Percentiles rank a stretch among this genome's conserved stretches.
phyloP scores from a whole-genome alignment of 1,139 yeast species.

The Yamadazyma sp. region DNA sequence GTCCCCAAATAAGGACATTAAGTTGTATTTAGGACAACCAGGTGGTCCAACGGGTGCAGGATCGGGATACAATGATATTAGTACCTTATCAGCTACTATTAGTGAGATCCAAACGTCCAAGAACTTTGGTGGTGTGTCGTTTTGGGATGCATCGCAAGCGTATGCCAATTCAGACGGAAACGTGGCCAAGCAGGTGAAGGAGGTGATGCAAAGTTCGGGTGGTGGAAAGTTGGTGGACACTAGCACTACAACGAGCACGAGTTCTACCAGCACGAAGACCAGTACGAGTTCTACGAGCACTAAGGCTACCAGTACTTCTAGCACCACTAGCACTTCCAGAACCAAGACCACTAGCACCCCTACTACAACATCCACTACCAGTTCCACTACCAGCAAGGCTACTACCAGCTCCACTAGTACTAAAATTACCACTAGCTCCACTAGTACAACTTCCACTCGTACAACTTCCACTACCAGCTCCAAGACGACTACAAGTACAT shows the following conservation, averaged over 20 bases:
- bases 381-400: slow-evolving; percentile 8
- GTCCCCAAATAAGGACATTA: slow-evolving; percentile 68
- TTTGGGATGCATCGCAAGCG: slow-evolving; percentile 93
- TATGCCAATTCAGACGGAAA: slow-evolving; percentile 55
- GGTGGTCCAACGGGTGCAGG: slow-evolving; percentile 71
- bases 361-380: slow-evolving; percentile 10
- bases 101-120: slow-evolving; percentile 38
- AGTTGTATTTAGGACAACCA: slow-evolving; percentile 71
- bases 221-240: slow-evolving; percentile 8
- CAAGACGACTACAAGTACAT: slow-evolving; percentile 5
- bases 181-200: slow-evolving; percentile 36
- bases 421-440: slow-evolving; percentile 10
- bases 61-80: slow-evolving; percentile 26
- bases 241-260: slow-evolving; percentile 3
- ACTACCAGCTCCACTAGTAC: slow-evolving; percentile 8
- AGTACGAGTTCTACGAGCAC: too few species aligned
- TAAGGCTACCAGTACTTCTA: neutral
- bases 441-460: slow-evolving; percentile 7
- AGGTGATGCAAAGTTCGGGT: slow-evolving; percentile 7
- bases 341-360: slow-evolving; percentile 10
- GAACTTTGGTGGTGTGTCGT: slow-evolving; percentile 77
- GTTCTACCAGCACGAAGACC: too few species aligned
- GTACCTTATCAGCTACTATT: slow-evolving; percentile 23
- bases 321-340: slow-evolving; percentile 2
- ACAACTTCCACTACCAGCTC: slow-evolving; percentile 9